Evolutionary conservation across 1,139 yeast genomes (phyloP), one percentile per base, ranked within the genome.

Genomic region (Maudiozyma humilis): DNA sequence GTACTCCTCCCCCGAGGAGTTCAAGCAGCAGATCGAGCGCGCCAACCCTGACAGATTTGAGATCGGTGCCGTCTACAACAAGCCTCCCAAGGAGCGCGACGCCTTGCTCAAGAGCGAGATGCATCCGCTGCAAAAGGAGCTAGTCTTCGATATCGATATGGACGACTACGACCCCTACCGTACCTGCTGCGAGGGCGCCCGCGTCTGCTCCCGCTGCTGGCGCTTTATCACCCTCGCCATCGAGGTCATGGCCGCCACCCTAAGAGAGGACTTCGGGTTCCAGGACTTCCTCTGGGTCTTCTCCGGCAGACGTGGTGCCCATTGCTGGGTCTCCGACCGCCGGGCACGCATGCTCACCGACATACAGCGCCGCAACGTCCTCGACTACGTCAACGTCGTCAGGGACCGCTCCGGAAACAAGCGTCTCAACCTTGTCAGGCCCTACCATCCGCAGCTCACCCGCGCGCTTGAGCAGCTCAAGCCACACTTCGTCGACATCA

Each of bases 241-340:
- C 46, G 74, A 79, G 54, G 78, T 89, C 38, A 68, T 93, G 47
- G 88, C 85, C 47, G 59, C 66, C 1, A 82, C 95, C 0, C 69
- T 91, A 45, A 69, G 77, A 45, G 86, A 87, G 41, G 98, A 91
- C 64, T 91, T 93, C 66, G 97, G 96, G 0, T 89, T 87, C 63
- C 68, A 79, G 45, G 82, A 87, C 62, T 69, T 88, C 59, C 70
- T 91, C 39, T 91, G 98, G 98, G 96, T 91, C 2, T 91, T 87
- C 61, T 87, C 96, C 0, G 99, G 99, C 40, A 82, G 99, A 70
- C 84, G 99, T 74, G 99, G 99, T 64, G 96, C 95, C 20, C 99
- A 91, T 71, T 94, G 97, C 55, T 91, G 99, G 99, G 75, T 91
- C 20, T 85, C 96, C 64, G 98, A 93, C 61, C 66, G 76, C 44